Base-by-base conservation (phyloP, 495 filamentous ascomycete genomes). In the Mytilinidion resinicola region DNA sequence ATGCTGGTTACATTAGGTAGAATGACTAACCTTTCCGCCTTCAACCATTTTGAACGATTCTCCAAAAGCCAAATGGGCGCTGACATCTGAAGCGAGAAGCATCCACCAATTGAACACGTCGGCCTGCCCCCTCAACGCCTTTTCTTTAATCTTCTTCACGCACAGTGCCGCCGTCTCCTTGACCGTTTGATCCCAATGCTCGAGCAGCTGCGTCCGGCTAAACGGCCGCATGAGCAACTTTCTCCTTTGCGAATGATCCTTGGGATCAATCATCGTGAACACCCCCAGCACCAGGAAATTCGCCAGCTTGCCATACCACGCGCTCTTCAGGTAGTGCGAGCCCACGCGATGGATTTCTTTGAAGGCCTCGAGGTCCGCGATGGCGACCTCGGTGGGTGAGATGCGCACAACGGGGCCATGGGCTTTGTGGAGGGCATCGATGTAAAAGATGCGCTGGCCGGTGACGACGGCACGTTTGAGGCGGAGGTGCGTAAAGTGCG, bases 281-380 rank as follows among this genome's bases (percentile, higher is more conserved):
- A 61, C 35, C 17, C 37, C 46, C 5, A 30, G 48, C 33, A 36
- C 36, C 5, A 19, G 51, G 37, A 21, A 58, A 4, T 55, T 47
- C 6, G 48, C 52, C 10, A 64, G 47, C 11, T 25, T 17, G n/a
- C 19, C 15, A 37, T 64, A 64, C 51, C 51, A 64, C 9, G 15
- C 33, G 14, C 39, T 49, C 43, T 64, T 52, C n/a, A 12, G 14
- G 41, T n/a, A 75, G 38, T 21, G 61, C 51, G 35, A 71, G 47
- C 76, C 72, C 20, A 71, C 57, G 7, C 65, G 67, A 59, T 78
- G 70, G 17, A 79, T 78, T 37, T 71, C 67, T 53, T 73, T 72
- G 7, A 66, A 73, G 6, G 67, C 67, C 7, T 50, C 35, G 1
- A 65, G 44, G 41, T 78, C 73, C 53, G 69, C 67, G 25, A 80